A percentile compares a stretch with the other conserved stretches of the same genome.
Conservation (phyloP, 345 rosid species). For the Hevea brasiliensis region DNA sequence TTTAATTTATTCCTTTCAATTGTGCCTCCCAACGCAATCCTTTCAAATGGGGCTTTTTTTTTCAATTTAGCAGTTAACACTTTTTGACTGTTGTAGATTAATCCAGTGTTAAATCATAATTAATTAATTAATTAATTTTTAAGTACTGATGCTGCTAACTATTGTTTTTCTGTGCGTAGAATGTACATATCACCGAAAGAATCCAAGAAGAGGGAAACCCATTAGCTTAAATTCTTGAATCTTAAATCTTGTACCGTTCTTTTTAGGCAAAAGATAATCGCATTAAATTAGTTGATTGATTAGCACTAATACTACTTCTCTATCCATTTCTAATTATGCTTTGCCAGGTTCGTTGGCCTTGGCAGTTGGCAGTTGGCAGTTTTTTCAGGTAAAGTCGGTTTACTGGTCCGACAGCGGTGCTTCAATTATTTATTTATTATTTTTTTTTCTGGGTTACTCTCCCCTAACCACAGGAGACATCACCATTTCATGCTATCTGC, state of each 20-base stretch:
- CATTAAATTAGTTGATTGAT: slow-evolving; percentile 1
- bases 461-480: neutral
- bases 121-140: too few species aligned
- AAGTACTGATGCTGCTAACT: too few species aligned
- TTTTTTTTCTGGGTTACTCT: neutral
- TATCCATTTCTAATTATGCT: neutral
- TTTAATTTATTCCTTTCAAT: neutral
- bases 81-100: too few species aligned
- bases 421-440: slow-evolving; percentile 20
- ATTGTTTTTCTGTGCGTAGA: too few species aligned
- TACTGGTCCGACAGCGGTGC: slow-evolving; percentile 6
- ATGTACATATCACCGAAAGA: too few species aligned
- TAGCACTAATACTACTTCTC: neutral
- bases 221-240: slow-evolving; percentile 5
- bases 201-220: too few species aligned
- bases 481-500: too few species aligned
- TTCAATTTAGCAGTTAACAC: too few species aligned
- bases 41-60: too few species aligned
- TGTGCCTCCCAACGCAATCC: too few species aligned
- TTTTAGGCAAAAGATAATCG: neutral
- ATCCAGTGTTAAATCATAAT: too few species aligned
- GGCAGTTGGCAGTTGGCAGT: slow-evolving; percentile 34
- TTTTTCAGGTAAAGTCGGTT: slow-evolving; percentile 46
- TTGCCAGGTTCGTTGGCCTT: slow-evolving; percentile 13
- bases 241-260: slow-evolving; percentile 27